Evolutionary conservation across 176 grass and related monocot genomes (phyloP), one percentile per base, ranked within the genome.

Genomic region (Neostapfia colusana): DNA sequence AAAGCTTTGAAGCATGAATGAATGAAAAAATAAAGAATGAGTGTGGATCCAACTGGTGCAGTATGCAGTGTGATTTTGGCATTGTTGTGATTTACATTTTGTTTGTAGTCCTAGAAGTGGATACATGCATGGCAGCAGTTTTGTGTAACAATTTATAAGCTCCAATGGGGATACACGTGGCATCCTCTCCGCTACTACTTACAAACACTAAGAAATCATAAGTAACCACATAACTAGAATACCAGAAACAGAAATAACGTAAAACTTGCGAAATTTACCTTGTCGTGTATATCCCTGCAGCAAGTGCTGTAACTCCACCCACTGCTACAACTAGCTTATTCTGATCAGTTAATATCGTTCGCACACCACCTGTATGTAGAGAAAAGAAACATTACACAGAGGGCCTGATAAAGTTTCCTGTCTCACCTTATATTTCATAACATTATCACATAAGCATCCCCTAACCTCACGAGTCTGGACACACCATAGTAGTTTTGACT

Each of bases 271-370:
- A 63, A 85, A 53, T 72, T 73, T 89, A 98, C 95, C 95, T 92
- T 57, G 91, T 94, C 49, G 82, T 88, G 77, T 98, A 98, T 62
- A 98, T 80, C 38, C 95, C 95, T 7, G 77, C 80, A 79, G 95
- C 95, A 86, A 98, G 87, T 82, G 87, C 95, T 39, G 91, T 98
- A 69, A 76, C 27, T 78, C 95, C 95, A 41, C 82, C 91, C 69
- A 98, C 95, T 57, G 87, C 89, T 80, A 95, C 89, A 23, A 77
- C 82, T 83, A 98, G 88, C 85, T 94, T 98, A 81, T 94, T 88
- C 75, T 98, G 95, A 78, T 98, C 91, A 79, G 95, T 98, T 63
- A 98, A 89, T 86, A 98, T 92, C 48, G 87, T 84, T 20, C 76
- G 87, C 50, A 98, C 55, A 79, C 95, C 95, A 85, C 82, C 95